These are phyloP conservation scores for Arxiozyma heterogenica DNA, from an alignment of 1,139 yeast species.

Conservation along the genomic window DNA sequence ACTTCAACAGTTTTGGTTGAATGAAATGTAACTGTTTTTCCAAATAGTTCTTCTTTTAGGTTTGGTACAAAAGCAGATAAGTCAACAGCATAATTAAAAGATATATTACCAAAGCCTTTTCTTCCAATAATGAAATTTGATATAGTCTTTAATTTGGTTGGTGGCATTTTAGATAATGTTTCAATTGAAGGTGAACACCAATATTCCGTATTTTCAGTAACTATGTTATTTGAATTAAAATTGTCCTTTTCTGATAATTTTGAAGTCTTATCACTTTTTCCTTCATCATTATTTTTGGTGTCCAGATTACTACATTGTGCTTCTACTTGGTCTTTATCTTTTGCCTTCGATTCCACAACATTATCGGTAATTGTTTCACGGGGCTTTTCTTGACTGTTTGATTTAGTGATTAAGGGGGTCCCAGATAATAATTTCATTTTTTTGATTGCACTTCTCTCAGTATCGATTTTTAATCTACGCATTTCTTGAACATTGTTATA, in stretches of 20 bases:
- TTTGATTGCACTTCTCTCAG: constrained; percentile 34
- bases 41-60: constrained; percentile 42
- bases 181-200: constrained; percentile 72
- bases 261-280: neutral
- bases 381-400: constrained; percentile 8
- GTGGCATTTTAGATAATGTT: constrained; percentile 41
- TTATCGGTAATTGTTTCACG: neutral
- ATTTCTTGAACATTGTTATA: constrained; percentile 16
- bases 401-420: constrained; percentile 26
- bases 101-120: constrained; percentile 63
- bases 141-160: constrained; percentile 47
- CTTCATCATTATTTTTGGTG: neutral
- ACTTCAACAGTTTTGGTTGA: constrained; percentile 54
- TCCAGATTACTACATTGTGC: neutral
- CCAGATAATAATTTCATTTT: constrained; percentile 32
- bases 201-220: constrained; percentile 39
- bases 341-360: neutral
- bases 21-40: constrained; percentile 47
- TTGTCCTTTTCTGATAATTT: neutral
- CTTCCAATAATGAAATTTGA: constrained; percentile 72
- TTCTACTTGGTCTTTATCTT: neutral
- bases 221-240: neutral
- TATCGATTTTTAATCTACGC: constrained; percentile 33
- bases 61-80: constrained; percentile 44
- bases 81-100: constrained; percentile 66